phyloP scores from a whole-genome alignment of 2,329 filamentous ascomycete species.

The Penicillium decumbens region DNA sequence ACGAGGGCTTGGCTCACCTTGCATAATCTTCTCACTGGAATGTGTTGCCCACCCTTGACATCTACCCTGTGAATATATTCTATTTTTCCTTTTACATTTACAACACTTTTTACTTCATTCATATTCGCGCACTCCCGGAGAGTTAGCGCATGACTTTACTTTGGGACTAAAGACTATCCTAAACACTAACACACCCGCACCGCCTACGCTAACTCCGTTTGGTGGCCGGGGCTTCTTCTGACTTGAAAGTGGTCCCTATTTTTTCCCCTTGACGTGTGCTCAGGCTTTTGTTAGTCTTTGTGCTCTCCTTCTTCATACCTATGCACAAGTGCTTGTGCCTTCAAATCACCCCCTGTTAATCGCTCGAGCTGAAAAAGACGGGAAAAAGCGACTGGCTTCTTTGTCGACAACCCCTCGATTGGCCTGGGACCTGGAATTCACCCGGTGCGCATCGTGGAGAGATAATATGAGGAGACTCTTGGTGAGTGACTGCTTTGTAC shows the following conservation, averaged over 20 bases:
- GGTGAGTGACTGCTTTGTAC: conserved; percentile 13
- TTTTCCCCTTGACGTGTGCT: conserved; percentile 1
- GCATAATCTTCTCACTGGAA: conserved; percentile 7
- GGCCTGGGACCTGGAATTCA: neutral
- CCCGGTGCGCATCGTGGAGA: neutral
- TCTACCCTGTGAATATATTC: neutral
- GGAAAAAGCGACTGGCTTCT: conserved; percentile 10
- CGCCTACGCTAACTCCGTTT: conserved; percentile 10
- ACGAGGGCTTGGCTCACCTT: conserved; percentile 6
- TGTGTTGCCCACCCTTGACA: neutral
- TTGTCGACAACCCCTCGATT: conserved; percentile 1
- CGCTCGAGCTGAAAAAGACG: conserved; percentile 16
- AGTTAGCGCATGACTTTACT: conserved; percentile 4
- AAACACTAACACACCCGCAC: conserved; percentile 8
- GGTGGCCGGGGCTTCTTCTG: conserved; percentile 6
- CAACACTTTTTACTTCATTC: neutral
- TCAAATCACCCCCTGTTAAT: conserved; percentile 15
- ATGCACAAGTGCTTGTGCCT: neutral
- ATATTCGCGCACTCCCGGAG: neutral
- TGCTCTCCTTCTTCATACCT: neutral
- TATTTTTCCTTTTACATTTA: neutral
- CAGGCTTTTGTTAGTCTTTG: neutral
- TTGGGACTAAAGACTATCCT: conserved; percentile 1
- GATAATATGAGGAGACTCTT: conserved; percentile 17
- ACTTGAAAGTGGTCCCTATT: neutral